Evolutionary conservation across 1,284 basidiomycete genomes (phyloP).

Genomic region (Flammula alnicola): DNA sequence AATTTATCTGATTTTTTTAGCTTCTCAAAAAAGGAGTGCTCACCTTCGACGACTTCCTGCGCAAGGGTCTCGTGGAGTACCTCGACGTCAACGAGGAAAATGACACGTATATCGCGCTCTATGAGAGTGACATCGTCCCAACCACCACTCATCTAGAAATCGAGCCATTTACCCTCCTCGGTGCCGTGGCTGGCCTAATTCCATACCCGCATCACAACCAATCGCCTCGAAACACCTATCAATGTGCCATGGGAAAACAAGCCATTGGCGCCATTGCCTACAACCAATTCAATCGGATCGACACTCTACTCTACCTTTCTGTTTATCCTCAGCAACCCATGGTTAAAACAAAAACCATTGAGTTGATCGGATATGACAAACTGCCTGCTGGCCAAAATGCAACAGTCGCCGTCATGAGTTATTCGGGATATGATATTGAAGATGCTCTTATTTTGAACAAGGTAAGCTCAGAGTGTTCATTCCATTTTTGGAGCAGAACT

Average conservation of each 20-base stretch:
- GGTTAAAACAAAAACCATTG: slow-evolving; percentile 99
- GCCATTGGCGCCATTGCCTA: slow-evolving; percentile 99
- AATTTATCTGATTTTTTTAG: slow-evolving; percentile 42
- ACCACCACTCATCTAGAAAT: slow-evolving; percentile 96
- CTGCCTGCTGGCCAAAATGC: slow-evolving; percentile 99
- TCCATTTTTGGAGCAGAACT: slow-evolving; percentile 5
- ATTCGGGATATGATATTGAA: slow-evolving; percentile 99
- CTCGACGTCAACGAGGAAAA: slow-evolving; percentile 99
- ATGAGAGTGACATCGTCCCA: slow-evolving; percentile 86
- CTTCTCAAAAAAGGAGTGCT: slow-evolving; percentile 81
- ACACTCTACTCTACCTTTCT: slow-evolving; percentile 97
- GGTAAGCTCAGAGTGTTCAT: slow-evolving; percentile 47
- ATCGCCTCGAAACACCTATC: slow-evolving; percentile 98
- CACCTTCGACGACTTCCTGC: slow-evolving; percentile 95
- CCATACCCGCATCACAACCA: slow-evolving; percentile 99
- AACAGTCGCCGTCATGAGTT: slow-evolving; percentile 98
- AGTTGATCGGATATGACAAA: slow-evolving; percentile 95
- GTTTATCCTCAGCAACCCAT: slow-evolving; percentile 99
- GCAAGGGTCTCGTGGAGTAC: slow-evolving; percentile 97
- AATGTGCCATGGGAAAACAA: slow-evolving; percentile 99
- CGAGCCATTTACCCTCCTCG: slow-evolving; percentile 97
- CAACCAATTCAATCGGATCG: slow-evolving; percentile 98
- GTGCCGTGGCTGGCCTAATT: slow-evolving; percentile 97
- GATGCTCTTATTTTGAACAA: slow-evolving; percentile 98
- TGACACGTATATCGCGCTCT: slow-evolving; percentile 95